A percentile compares a stretch with the other conserved stretches of the same genome.
These are phyloP conservation scores for Eimeria praecox DNA, from an alignment of 169 alveolate genomes.

Conservation along the genomic window DNA sequence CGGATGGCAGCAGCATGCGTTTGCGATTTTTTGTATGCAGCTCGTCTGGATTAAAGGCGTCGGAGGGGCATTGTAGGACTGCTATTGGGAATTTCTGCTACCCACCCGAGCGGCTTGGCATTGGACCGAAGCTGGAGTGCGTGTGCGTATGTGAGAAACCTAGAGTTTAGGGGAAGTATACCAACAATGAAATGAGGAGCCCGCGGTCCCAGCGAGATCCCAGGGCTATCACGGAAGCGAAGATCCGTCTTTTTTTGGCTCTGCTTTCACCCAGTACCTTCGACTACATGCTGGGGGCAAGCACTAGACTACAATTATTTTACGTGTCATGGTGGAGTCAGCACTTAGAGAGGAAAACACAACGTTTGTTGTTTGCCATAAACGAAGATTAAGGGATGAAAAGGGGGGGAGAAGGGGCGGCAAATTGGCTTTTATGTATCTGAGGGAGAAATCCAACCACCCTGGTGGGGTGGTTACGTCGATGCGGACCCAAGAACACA, in stretches of 20 bases:
- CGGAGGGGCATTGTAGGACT: not conserved
- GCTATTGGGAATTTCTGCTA: not conserved
- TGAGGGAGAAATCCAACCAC: slow-evolving; percentile 7
- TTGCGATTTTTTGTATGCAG: slow-evolving; percentile 25
- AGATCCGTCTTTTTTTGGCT: not conserved
- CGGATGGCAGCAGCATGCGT: not conserved
- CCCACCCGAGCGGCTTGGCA: not conserved
- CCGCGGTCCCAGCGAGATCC: not conserved
- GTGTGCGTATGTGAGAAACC: not conserved
- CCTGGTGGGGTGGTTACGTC: slow-evolving; percentile 15
- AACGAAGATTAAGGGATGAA: not conserved
- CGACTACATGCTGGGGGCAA: not conserved
- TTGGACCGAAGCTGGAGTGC: not conserved
- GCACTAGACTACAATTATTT: slow-evolving; percentile 29
- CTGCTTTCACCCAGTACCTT: not conserved
- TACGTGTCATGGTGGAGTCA: slow-evolving; percentile 9
- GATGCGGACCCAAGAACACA: not conserved
- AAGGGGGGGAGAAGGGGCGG: too few species aligned
- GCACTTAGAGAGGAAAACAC: not conserved
- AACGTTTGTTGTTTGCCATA: not conserved
- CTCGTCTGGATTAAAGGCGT: slow-evolving; percentile 11
- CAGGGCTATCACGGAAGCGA: not conserved
- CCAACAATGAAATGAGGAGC: not conserved
- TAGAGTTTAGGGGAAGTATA: not conserved
- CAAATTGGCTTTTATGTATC: not conserved